Percentiles rank a stretch among this genome's conserved stretches.
These are phyloP conservation scores for Deuterostichococcus epilithicus DNA, from an alignment of 139 green algal genomes.

Conservation along the genomic window DNA sequence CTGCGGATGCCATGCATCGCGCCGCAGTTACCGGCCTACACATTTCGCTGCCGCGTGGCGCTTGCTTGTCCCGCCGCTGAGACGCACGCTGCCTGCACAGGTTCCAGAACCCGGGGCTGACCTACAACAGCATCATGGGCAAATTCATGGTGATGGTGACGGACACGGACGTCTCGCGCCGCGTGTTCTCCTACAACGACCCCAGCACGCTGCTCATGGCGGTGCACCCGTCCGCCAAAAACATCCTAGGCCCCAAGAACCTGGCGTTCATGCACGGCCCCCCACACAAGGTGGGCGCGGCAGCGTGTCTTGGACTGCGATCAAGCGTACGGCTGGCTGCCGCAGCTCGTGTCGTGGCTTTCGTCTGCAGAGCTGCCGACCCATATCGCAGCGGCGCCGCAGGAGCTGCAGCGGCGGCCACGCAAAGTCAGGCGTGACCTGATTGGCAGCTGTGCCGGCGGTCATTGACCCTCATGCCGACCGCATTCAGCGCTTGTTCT, in stretches of 20 bases:
- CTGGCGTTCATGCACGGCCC: constrained; percentile 80
- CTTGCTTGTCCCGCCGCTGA: too few species aligned
- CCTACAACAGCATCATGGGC: constrained; percentile 70
- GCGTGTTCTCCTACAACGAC: constrained; percentile 48
- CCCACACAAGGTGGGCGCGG: constrained; percentile 55
- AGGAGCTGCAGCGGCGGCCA: too few species aligned
- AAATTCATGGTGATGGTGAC: constrained; percentile 79
- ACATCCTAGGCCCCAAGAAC: constrained; percentile 74
- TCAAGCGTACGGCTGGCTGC: too few species aligned
- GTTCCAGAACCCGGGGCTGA: constrained; percentile 42
- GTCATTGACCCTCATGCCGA: neutral
- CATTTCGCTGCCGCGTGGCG: too few species aligned
- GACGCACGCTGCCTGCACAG: constrained; percentile 17
- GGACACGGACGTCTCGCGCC: constrained; percentile 59
- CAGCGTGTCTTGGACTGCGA: neutral
- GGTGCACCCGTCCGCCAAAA: constrained; percentile 75
- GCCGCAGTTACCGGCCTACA: constrained; percentile 19
- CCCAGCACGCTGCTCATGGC: constrained; percentile 63
- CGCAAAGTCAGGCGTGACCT: too few species aligned
- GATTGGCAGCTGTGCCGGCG: too few species aligned
- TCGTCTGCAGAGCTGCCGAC: too few species aligned
- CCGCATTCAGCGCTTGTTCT: neutral
- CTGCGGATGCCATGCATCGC: neutral
- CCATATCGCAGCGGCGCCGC: too few species aligned
- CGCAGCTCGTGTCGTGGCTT: too few species aligned